Evolutionary conservation across 1,284 basidiomycete genomes (phyloP).

Genomic region (Bjerkandera adusta): DNA sequence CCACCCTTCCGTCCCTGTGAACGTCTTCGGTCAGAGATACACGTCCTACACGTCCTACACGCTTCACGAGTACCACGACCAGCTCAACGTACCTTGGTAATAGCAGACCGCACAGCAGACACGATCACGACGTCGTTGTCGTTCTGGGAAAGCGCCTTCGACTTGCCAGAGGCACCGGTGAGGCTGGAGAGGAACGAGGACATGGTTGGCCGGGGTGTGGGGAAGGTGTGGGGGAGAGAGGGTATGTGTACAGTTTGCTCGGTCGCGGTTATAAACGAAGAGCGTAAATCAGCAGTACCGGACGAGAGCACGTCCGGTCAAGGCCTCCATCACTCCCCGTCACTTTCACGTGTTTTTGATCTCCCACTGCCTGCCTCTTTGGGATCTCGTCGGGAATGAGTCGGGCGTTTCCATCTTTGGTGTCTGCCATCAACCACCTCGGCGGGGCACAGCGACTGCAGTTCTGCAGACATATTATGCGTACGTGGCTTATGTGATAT

Average conservation of each 20-base stretch:
- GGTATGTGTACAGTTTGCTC: background rate
- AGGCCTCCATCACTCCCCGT: background rate
- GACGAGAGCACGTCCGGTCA: background rate
- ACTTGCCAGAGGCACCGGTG: constrained; percentile 36
- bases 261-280: background rate
- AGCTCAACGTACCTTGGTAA: constrained; percentile 72
- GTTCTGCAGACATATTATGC: too few relatives aligned
- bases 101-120: constrained; percentile 83
- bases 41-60: background rate
- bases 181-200: constrained; percentile 24
- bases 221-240: background rate
- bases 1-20: constrained; percentile 83
- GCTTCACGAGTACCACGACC: background rate
- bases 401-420: too few relatives aligned
- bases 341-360: constrained; percentile 1
- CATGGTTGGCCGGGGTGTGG: too few relatives aligned
- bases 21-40: too few relatives aligned
- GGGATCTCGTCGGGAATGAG: too few relatives aligned
- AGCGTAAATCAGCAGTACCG: background rate
- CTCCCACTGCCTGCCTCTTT: too few relatives aligned
- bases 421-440: too few relatives aligned
- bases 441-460: too few relatives aligned
- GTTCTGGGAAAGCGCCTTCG: constrained; percentile 52
- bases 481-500: too few relatives aligned
- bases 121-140: constrained; percentile 91